Evolutionary conservation across 2,329 filamentous ascomycete species (phyloP), one percentile per base, ranked within the genome.

Genomic region (Cercospora zeina): DNA sequence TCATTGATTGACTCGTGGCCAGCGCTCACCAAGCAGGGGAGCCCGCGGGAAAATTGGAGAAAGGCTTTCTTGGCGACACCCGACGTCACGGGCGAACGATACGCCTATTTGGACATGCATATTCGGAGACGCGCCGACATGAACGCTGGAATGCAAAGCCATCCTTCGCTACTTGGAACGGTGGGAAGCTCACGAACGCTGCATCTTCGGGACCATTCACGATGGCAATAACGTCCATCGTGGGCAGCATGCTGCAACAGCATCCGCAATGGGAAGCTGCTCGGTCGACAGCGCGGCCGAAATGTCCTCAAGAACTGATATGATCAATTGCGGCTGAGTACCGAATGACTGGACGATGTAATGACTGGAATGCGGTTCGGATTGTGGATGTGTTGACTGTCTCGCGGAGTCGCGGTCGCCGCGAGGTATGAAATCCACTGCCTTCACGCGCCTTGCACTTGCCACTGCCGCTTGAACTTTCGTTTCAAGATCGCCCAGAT

Each of bases 351-450:
- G 39, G 47, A n/a, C 24, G 16, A 16, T 21, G n/a, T 11, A 54
- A 69, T 70, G 65, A 69, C 66, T 67, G 69, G 69, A 71, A 71
- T 71, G 69, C 62, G 65, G 31, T 49, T 53, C 58, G 63, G 69
- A 68, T 68, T 69, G 65, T 60, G 51, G 34, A 39, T 61, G 55
- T 54, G 64, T 55, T 66, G 56, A 58, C 63, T 33, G 24, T 27
- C 24, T 3, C 24, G 24, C 24, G 24, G 24, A 27, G 24, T n/a
- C n/a, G n/a, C n/a, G n/a, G n/a, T n/a, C n/a, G n/a, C n/a, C n/a
- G n/a, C n/a, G n/a, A n/a, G n/a, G 3, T 27, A 27, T 27, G 24
- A 27, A 27, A 27, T 24, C 45, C 19, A 13, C 36, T 56, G 42
- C 54, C 50, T 53, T 55, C 39, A 33, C 37, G 24, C 30, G 50